phyloP scores from a whole-genome alignment of 2,329 filamentous ascomycete species.

The Piedraia hortae region DNA sequence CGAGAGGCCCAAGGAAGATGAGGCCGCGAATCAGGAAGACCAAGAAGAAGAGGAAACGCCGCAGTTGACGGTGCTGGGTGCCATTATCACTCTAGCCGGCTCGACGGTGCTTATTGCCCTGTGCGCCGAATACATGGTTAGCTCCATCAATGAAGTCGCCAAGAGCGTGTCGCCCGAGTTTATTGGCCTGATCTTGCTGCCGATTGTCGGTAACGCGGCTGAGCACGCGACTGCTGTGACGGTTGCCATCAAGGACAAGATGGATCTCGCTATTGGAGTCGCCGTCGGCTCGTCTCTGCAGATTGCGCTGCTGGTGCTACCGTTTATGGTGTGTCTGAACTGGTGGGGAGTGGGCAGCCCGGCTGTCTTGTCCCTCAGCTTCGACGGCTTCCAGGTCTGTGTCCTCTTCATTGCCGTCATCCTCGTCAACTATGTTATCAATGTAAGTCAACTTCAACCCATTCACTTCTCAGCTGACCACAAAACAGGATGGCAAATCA shows the following conservation, averaged over 20 bases:
- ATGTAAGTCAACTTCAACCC: slow-evolving; percentile 22
- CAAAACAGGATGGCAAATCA: slow-evolving; percentile 13
- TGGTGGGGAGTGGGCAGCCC: slow-evolving; percentile 25
- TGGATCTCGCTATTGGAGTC: slow-evolving; percentile 39
- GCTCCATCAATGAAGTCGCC: slow-evolving; percentile 28
- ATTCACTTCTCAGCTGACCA: slow-evolving; percentile 8
- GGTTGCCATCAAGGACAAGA: slow-evolving; percentile 36
- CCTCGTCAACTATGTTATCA: slow-evolving; percentile 34
- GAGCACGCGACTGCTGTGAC: slow-evolving; percentile 37
- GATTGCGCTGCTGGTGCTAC: slow-evolving; percentile 34
- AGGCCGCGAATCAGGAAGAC: slow-evolving; percentile 22
- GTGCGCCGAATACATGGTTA: slow-evolving; percentile 40
- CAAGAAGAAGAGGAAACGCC: slow-evolving; percentile 48
- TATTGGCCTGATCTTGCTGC: slow-evolving; percentile 34
- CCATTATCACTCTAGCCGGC: slow-evolving; percentile 40
- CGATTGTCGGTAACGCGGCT: slow-evolving; percentile 37
- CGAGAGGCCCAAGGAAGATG: too few relatives aligned
- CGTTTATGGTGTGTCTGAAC: slow-evolving; percentile 28
- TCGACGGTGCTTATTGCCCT: slow-evolving; percentile 57
- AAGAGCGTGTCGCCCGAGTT: slow-evolving; percentile 28
- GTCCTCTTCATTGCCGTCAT: slow-evolving; percentile 28
- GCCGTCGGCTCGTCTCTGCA: slow-evolving; percentile 38
- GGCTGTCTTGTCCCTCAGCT: slow-evolving; percentile 40
- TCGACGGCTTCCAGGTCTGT: slow-evolving; percentile 68
- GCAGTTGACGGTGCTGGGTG: slow-evolving; percentile 42